Evolutionary conservation across 495 filamentous ascomycete genomes (phyloP).

Genomic region (Penicillium simplicissimum): DNA sequence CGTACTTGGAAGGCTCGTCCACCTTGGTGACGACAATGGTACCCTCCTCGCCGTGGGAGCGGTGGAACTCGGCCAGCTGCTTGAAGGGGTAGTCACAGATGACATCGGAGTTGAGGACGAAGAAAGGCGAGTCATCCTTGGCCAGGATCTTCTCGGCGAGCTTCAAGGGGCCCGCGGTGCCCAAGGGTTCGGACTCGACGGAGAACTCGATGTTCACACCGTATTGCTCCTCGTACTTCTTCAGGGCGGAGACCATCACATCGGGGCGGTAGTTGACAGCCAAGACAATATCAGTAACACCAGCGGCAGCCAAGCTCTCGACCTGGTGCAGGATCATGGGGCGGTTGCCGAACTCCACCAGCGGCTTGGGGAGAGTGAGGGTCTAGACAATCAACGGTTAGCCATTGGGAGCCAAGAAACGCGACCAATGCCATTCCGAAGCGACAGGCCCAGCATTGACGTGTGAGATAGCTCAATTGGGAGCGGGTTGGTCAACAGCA

Average conservation of each 20-base stretch:
- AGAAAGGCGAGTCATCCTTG: conserved; percentile 93
- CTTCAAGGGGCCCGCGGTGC: conserved; percentile 95
- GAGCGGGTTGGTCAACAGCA: conserved; percentile 17
- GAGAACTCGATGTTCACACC: conserved; percentile 95
- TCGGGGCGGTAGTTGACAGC: conserved; percentile 99
- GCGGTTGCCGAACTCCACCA: conserved; percentile 97
- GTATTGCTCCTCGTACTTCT: conserved; percentile 89
- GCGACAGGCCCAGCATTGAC: conserved; percentile 6
- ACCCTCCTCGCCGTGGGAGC: conserved; percentile 87
- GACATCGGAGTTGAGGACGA: conserved; percentile 98
- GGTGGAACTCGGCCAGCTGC: conserved; percentile 86
- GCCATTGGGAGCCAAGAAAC: neutral
- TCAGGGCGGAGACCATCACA: conserved; percentile 78
- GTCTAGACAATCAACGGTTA: conserved; percentile 57
- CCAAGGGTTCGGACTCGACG: conserved; percentile 91
- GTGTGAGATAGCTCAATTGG: conserved; percentile 16
- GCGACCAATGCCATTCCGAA: conserved; percentile 7
- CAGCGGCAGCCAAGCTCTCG: conserved; percentile 89
- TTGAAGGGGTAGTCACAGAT: conserved; percentile 98
- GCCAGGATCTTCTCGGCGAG: conserved; percentile 90
- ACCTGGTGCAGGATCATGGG: conserved; percentile 99
- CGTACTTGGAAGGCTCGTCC: conserved; percentile 98
- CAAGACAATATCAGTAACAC: conserved; percentile 96
- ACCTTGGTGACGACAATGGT: conserved; percentile 99
- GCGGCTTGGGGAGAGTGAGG: conserved; percentile 92